phyloP scores from a whole-genome alignment of 2,329 filamentous ascomycete species.

The Sporothrix pseudoabietina region DNA sequence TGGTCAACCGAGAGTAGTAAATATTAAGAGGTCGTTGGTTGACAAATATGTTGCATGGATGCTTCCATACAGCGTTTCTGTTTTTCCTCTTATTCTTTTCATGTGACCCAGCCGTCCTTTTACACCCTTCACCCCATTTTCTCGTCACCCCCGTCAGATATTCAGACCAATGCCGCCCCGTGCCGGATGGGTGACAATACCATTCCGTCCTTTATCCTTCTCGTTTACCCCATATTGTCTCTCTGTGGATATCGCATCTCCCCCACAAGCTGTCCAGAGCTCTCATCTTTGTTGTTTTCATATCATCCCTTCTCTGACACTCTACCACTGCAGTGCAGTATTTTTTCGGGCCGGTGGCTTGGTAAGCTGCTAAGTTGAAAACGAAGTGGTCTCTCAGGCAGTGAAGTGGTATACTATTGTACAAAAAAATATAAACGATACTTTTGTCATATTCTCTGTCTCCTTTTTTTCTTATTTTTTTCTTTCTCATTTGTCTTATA shows the following conservation, averaged over 20 bases:
- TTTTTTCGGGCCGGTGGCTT: neutral
- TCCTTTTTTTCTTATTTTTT: neutral
- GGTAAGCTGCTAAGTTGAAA: neutral
- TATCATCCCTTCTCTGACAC: neutral
- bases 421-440: too few relatives aligned
- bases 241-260: neutral
- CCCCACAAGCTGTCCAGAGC: conserved; percentile 1
- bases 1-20: conserved; percentile 6
- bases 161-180: conserved; percentile 5
- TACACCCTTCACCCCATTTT: neutral
- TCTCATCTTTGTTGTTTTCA: neutral
- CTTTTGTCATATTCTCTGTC: too few relatives aligned
- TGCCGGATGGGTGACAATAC: conserved; percentile 3
- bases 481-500: neutral
- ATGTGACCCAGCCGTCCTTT: neutral
- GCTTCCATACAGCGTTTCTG: neutral
- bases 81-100: neutral
- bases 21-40: neutral
- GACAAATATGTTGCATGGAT: neutral
- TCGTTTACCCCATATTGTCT: neutral
- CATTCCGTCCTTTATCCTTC: neutral
- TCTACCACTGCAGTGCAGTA: neutral
- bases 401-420: neutral
- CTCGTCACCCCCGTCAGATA: neutral
- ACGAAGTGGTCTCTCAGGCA: too few relatives aligned